Evolutionary conservation across 202 grass and related monocot genomes (phyloP), one percentile per base, ranked within the genome.

Genomic region (Tripidium arundinaceum): DNA sequence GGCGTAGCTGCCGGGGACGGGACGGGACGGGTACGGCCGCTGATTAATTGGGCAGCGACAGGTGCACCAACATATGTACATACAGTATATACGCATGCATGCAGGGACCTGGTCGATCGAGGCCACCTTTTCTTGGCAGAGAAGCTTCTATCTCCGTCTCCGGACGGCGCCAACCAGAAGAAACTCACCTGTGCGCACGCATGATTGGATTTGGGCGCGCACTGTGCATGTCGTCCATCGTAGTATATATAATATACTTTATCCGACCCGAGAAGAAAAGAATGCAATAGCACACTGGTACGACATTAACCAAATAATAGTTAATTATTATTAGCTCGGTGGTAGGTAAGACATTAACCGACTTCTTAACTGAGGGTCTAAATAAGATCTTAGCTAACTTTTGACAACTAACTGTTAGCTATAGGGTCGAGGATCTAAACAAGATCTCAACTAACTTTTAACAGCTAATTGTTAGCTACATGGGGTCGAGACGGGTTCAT

Each of bases 11-110:
- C 38, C 36, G 28, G 50, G 50, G 29, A 31, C 29, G 5, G 15
- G 58, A 24, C 22, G 33, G n/a, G n/a, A n/a, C n/a, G n/a, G 37
- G 74, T 50, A 61, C 46, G 43, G 75, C 29, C 7, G 13, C 49
- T 74, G 83, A 68, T 85, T 74, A 59, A 89, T 89, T 60, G 72
- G 60, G 37, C 66, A 34, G 83, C 11, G 75, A 68, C 75, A 45
- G 46, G 49, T 75, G 69, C 78, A 65, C 78, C 83, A 78, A 66
- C 82, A 59, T n/a, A 60, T 49, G 5, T 26, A 58, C 3, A 11
- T 2, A 22, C 6, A 6, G 5, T 52, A 7, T 52, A 52, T 21
- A 52, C 47, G 19, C 7, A 9, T 54, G 22, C 8, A 24, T 54
- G 28, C 55, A 75, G 46, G 41, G 50, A 68, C 74, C 54, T 82